Evolutionary conservation across 2,329 filamentous ascomycete species (phyloP).

Genomic region (Zalaria sp.): DNA sequence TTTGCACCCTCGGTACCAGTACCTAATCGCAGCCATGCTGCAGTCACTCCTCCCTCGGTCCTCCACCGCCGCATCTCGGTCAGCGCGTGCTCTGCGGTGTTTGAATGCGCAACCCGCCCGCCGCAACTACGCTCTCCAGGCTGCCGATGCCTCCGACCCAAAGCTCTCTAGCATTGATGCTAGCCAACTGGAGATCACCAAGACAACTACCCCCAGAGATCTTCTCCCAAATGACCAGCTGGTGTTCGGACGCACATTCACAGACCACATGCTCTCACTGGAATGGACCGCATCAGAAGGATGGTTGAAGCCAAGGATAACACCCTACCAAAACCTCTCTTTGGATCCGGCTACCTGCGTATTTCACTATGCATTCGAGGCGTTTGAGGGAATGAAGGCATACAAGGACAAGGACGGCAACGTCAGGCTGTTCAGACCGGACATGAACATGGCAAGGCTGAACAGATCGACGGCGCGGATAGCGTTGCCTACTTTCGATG

Average conservation of each 20-base stretch:
- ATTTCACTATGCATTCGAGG: conserved; percentile 96
- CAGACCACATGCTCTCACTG: conserved; percentile 96
- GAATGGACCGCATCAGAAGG: conserved; percentile 82
- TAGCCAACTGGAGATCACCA: conserved; percentile 59
- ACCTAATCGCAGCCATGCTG: conserved; percentile 1
- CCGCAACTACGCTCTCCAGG: conserved; percentile 32
- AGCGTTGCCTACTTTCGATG: conserved; percentile 75
- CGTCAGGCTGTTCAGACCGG: conserved; percentile 80
- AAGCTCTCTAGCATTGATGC: conserved; percentile 59
- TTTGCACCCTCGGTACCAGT: neutral
- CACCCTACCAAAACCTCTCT: conserved; percentile 91
- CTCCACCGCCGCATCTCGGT: conserved; percentile 6
- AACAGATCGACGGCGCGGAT: conserved; percentile 88
- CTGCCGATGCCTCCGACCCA: conserved; percentile 30
- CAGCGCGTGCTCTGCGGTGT: neutral
- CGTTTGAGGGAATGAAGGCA: conserved; percentile 98
- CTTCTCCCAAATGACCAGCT: conserved; percentile 65
- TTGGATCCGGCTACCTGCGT: conserved; percentile 94
- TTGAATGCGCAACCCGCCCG: conserved; percentile 1
- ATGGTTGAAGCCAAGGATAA: conserved; percentile 73
- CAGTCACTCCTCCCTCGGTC: conserved; percentile 3
- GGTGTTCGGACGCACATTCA: conserved; percentile 82
- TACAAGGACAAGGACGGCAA: conserved; percentile 75
- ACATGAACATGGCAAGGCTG: conserved; percentile 90
- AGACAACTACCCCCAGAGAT: conserved; percentile 61